These are phyloP conservation scores for Ceratobasidium sp. DNA, from an alignment of 1,284 basidiomycete species.

Conservation along the genomic window DNA sequence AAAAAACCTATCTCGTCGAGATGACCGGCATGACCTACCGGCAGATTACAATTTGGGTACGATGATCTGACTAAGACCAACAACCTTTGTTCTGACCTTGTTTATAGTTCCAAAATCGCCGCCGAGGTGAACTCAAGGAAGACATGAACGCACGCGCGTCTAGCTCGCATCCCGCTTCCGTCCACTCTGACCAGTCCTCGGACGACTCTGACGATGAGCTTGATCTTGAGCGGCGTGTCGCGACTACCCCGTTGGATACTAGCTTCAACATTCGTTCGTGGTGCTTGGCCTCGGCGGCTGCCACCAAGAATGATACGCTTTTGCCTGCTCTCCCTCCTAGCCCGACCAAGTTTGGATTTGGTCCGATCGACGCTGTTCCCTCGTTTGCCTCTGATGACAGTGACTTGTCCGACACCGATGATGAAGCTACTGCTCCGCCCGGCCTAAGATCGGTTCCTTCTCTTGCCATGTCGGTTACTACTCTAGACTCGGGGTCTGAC, in stretches of 20 bases:
- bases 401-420: conserved; percentile 36
- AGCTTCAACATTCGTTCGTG: conserved; percentile 43
- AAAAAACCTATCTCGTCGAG: conserved; percentile 47
- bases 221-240: conserved; percentile 25
- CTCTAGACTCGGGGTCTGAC: conserved; percentile 30
- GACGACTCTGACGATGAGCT: conserved; percentile 31
- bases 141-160: conserved; percentile 11
- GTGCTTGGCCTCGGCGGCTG: conserved; percentile 35
- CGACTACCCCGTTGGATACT: conserved; percentile 25
- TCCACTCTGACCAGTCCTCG: conserved; percentile 25
- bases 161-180: conserved; percentile 19
- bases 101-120: conserved; percentile 43
- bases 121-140: conserved; percentile 41
- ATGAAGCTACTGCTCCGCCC: background rate
- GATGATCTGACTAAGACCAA: too few relatives aligned
- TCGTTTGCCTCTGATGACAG: conserved; percentile 22
- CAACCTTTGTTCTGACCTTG: background rate
- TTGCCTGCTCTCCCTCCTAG: conserved; percentile 29
- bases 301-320: conserved; percentile 11
- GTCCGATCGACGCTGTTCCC: background rate
- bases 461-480: conserved; percentile 33
- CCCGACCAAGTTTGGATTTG: conserved; percentile 33
- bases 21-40: conserved; percentile 48
- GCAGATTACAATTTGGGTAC: conserved; percentile 49
- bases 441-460: conserved; percentile 30